phyloP scores from a whole-genome alignment of 129 eudicot genomes.

The Solidago caesia region DNA sequence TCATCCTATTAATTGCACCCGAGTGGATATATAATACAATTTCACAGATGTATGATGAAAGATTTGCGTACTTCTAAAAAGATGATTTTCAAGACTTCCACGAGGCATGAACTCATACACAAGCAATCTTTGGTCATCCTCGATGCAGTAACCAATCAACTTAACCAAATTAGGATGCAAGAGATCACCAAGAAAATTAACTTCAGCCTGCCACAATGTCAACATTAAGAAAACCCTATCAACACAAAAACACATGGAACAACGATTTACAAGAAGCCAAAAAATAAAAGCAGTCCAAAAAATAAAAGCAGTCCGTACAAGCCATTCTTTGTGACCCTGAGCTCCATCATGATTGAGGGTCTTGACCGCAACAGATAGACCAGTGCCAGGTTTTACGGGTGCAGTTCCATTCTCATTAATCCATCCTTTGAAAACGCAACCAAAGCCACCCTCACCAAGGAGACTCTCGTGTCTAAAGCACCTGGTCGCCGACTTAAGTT shows the following conservation, averaged over 20 bases:
- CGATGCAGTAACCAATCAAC: slow-evolving; percentile 89
- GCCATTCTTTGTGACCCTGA: slow-evolving; percentile 99
- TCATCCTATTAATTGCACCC: not conserved
- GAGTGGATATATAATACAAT: slow-evolving; percentile 3
- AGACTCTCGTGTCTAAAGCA: slow-evolving; percentile 83
- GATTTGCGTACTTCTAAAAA: slow-evolving; percentile 69
- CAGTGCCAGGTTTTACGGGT: slow-evolving; percentile 77
- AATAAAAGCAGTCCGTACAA: slow-evolving; percentile 40
- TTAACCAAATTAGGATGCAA: slow-evolving; percentile 88
- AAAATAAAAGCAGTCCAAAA: slow-evolving; percentile 12
- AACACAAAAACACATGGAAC: not conserved
- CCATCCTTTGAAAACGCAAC: slow-evolving; percentile 98
- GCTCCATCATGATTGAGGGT: slow-evolving; percentile 93
- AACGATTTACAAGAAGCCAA: not conserved
- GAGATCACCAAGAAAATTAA: slow-evolving; percentile 87
- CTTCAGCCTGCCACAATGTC: slow-evolving; percentile 73
- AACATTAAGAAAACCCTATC: not conserved
- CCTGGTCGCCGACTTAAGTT: slow-evolving; percentile 83
- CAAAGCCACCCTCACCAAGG: slow-evolving; percentile 97
- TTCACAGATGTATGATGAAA: not conserved
- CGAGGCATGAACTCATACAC: slow-evolving; percentile 97
- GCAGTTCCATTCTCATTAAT: slow-evolving; percentile 63
- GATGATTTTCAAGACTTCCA: slow-evolving; percentile 97
- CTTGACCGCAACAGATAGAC: slow-evolving; percentile 94
- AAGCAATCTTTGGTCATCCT: slow-evolving; percentile 89